phyloP scores from a whole-genome alignment of 2,329 filamentous ascomycete species.

The Ophiocordyceps camponoti-saundersi region DNA sequence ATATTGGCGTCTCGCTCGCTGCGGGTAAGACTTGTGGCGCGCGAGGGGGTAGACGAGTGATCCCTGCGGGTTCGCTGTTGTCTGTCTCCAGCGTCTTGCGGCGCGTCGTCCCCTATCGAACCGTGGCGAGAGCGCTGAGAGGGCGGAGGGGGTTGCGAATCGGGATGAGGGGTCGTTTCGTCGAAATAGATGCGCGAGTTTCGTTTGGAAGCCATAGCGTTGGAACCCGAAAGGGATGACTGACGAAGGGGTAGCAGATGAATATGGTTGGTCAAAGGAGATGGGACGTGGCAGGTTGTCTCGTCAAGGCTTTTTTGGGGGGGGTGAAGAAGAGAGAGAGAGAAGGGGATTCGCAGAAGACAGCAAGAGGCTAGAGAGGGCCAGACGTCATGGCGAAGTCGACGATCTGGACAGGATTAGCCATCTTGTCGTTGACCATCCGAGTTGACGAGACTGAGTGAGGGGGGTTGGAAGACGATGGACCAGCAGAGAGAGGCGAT shows the following conservation, averaged over 20 bases:
- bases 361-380: background rate
- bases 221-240: no score
- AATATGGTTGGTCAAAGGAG: background rate
- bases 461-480: background rate
- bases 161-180: background rate
- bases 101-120: conserved; percentile 11
- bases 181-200: conserved; percentile 7
- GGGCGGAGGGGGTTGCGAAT: background rate
- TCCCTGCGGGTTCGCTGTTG: conserved; percentile 6
- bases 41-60: conserved; percentile 2
- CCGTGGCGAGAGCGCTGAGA: background rate
- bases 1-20: background rate
- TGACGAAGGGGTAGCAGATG: background rate
- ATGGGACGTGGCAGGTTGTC: background rate
- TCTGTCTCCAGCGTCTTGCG: conserved; percentile 10
- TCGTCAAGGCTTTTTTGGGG: background rate
- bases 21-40: conserved; percentile 5
- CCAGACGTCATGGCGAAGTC: background rate
- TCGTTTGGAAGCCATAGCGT: conserved; percentile 9
- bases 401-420: conserved; percentile 2
- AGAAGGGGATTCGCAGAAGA: background rate
- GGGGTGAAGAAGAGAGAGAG: background rate
- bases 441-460: background rate
- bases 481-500: background rate
- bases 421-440: conserved; percentile 2